Conservation (phyloP, 176 grass and related monocot genomes). For the Eremochloa ophiuroides region DNA sequence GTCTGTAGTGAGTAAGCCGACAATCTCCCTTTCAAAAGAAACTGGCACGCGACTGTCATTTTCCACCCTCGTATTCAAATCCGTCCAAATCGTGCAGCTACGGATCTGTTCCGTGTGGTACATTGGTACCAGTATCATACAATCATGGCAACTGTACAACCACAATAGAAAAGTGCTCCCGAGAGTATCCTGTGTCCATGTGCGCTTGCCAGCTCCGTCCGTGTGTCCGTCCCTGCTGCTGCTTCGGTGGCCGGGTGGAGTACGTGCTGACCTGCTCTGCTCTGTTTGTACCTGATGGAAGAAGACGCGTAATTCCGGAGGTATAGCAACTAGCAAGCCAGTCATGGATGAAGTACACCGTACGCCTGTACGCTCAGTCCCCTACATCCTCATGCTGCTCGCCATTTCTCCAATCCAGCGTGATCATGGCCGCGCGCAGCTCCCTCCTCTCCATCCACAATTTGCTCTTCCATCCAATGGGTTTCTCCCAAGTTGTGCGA, state of each 20-base stretch:
- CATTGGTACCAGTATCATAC: neutral
- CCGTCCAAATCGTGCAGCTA: neutral
- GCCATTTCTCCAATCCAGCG: neutral
- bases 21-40: neutral
- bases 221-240: neutral
- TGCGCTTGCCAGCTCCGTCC: neutral
- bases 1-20: neutral
- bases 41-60: neutral
- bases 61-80: neutral
- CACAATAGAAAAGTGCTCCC: neutral
- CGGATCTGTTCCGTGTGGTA: neutral
- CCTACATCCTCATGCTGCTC: slow-evolving; percentile 11
- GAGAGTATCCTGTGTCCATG: slow-evolving; percentile 5
- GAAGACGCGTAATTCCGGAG: slow-evolving; percentile 5
- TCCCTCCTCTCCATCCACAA: neutral
- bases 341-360: neutral
- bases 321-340: neutral
- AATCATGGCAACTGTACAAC: neutral
- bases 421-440: neutral
- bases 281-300: slow-evolving; percentile 17
- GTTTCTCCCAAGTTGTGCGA: neutral
- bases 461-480: too few relatives aligned
- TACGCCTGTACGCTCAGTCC: slow-evolving; percentile 13
- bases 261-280: neutral
- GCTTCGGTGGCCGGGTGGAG: neutral